phyloP scores from a whole-genome alignment of 2,329 filamentous ascomycete species.

The Ascochyta lentis region DNA sequence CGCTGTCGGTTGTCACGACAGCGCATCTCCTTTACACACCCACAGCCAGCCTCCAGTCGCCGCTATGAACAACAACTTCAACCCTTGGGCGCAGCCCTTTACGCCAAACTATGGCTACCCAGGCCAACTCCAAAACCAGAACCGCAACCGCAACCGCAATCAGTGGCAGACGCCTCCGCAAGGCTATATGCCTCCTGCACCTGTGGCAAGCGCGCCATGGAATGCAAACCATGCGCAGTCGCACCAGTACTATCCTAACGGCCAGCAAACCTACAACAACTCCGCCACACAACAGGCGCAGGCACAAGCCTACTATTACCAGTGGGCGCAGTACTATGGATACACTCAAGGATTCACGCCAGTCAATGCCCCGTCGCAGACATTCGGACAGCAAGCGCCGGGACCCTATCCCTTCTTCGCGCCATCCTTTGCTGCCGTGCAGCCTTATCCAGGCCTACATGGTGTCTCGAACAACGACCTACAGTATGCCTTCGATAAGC shows the following conservation, averaged over 20 bases:
- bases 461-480: constrained; percentile 23
- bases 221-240: constrained; percentile 13
- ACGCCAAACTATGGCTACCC: constrained; percentile 20
- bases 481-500: constrained; percentile 31
- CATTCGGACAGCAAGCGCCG: constrained; percentile 18
- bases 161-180: constrained; percentile 5
- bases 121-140: constrained; percentile 17
- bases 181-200: constrained; percentile 13
- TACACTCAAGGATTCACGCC: constrained; percentile 15
- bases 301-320: constrained; percentile 27
- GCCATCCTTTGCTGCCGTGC: constrained; percentile 20
- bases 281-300: constrained; percentile 24
- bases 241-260: constrained; percentile 17
- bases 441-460: constrained; percentile 19
- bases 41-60: constrained; percentile 14
- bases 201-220: constrained; percentile 8
- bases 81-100: constrained; percentile 30
- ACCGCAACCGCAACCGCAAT: constrained; percentile 14
- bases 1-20: constrained; percentile 31
- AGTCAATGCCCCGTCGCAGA: constrained; percentile 17
- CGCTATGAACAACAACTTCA: constrained; percentile 32
- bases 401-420: constrained; percentile 21
- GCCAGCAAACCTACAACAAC: constrained; percentile 16
- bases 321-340: constrained; percentile 28
- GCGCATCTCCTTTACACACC: constrained; percentile 17